Evolutionary conservation across 108 stramenopile genomes (phyloP).

Genomic region (Cyclostephanos invisitatus): DNA sequence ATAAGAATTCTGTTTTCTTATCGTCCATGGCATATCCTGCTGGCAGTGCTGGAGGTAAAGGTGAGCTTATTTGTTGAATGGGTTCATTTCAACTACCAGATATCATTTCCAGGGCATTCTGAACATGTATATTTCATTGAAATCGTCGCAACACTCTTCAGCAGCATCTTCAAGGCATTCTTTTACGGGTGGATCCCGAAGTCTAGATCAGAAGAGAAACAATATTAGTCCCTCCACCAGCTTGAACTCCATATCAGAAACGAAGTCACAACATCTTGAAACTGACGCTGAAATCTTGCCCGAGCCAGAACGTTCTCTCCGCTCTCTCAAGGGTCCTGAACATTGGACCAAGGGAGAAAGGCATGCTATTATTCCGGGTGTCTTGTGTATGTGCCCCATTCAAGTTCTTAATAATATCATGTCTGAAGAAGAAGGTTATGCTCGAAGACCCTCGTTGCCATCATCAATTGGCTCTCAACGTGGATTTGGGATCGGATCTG

Average conservation of each 20-base stretch:
- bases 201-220: conserved; percentile 32
- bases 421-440: conserved; percentile 33
- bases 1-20: conserved; percentile 39
- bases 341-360: conserved; percentile 65
- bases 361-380: conserved; percentile 75
- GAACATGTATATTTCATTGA: not conserved
- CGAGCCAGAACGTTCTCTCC: conserved; percentile 52
- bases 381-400: conserved; percentile 67
- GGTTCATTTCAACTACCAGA: not conserved
- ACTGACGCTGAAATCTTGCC: conserved; percentile 26
- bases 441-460: conserved; percentile 10
- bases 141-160: not conserved
- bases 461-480: conserved; percentile 11
- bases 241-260: conserved; percentile 12
- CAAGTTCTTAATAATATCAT: conserved; percentile 51
- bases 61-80: conserved; percentile 13
- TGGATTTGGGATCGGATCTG: conserved; percentile 44
- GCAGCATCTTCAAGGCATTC: conserved; percentile 12
- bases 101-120: not conserved
- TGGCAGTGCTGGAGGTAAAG: conserved; percentile 31
- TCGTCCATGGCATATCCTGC: conserved; percentile 39
- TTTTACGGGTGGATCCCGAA: conserved; percentile 26
- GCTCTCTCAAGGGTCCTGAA: conserved; percentile 67
- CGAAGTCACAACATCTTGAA: conserved; percentile 13
- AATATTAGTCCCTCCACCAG: conserved; percentile 35